phyloP scores from a whole-genome alignment of 2,329 filamentous ascomycete genomes.

The Stagonosporopsis tanaceti region DNA sequence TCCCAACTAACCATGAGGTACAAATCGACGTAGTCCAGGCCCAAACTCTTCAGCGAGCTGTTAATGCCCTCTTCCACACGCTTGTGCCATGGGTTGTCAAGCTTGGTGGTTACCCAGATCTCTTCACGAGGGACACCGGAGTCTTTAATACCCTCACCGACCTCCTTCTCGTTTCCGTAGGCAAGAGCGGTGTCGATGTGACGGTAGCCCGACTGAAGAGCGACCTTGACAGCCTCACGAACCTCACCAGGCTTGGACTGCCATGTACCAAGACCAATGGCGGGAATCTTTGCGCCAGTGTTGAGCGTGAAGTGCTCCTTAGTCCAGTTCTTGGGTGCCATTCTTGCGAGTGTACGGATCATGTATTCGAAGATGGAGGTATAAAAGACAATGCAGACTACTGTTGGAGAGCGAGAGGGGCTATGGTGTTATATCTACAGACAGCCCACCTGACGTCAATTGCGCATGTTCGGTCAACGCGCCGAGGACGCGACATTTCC shows the following conservation, averaged over 20 bases:
- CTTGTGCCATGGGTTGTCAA: slow-evolving; percentile 78
- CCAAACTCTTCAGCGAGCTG: slow-evolving; percentile 68
- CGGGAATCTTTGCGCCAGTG: slow-evolving; percentile 77
- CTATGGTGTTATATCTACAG: slow-evolving; percentile 13
- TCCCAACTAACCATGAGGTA: slow-evolving; percentile 64
- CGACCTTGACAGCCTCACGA: slow-evolving; percentile 73
- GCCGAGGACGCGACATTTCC: slow-evolving; percentile 18
- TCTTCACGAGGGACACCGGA: slow-evolving; percentile 70
- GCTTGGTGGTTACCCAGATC: slow-evolving; percentile 82
- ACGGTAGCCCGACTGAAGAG: slow-evolving; percentile 73
- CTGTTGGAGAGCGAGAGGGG: slow-evolving; percentile 4
- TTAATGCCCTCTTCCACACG: slow-evolving; percentile 66
- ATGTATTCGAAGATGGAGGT: slow-evolving; percentile 21
- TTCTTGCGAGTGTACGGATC: slow-evolving; percentile 39
- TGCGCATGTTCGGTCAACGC: slow-evolving; percentile 12
- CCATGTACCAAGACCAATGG: slow-evolving; percentile 81
- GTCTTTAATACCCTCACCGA: slow-evolving; percentile 74
- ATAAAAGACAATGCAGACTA: neutral
- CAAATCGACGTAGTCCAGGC: slow-evolving; percentile 72
- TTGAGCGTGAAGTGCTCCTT: slow-evolving; percentile 47
- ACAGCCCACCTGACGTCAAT: slow-evolving; percentile 24
- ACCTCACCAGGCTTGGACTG: slow-evolving; percentile 76
- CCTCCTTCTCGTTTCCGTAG: slow-evolving; percentile 80
- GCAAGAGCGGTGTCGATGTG: slow-evolving; percentile 80
- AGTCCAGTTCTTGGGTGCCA: slow-evolving; percentile 46